These are phyloP conservation scores for Corylus heterophylla DNA, from an alignment of 306 rosid genomes.

Conservation along the genomic window DNA sequence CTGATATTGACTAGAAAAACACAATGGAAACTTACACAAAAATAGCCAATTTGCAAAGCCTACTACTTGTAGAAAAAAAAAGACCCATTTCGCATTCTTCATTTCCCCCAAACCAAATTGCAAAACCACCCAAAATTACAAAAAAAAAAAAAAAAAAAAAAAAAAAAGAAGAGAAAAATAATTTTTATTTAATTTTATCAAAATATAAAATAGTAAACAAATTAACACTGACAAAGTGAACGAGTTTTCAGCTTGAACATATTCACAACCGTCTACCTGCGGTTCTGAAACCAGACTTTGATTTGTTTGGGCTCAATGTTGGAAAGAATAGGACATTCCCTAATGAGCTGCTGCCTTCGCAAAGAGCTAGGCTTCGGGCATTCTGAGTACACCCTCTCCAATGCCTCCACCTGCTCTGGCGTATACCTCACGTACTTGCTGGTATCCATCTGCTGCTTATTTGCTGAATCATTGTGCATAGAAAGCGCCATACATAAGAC, in stretches of 20 bases:
- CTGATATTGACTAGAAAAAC: neutral
- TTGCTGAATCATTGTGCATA: constrained; percentile 64
- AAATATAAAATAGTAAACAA: neutral
- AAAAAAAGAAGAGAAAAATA: neutral
- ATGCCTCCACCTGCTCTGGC: constrained; percentile 93
- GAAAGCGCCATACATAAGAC: constrained; percentile 59
- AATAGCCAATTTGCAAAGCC: neutral
- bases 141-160: neutral
- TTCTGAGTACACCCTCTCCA: constrained; percentile 91
- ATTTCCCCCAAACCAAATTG: neutral
- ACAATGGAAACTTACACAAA: neutral
- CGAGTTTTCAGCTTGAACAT: neutral
- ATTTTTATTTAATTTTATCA: neutral
- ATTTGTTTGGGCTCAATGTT: constrained; percentile 97
- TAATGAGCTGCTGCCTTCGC: constrained; percentile 90
- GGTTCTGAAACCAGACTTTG: constrained; percentile 98
- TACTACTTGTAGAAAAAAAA: neutral
- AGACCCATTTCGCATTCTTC: neutral
- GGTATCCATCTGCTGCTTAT: constrained; percentile 70
- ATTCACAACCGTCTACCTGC: constrained; percentile 52
- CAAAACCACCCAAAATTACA: neutral
- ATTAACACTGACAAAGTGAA: neutral
- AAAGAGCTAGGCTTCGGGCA: constrained; percentile 95
- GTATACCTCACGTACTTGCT: constrained; percentile 95
- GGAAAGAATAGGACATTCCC: constrained; percentile 89